Evolutionary conservation across 1,284 basidiomycete genomes (phyloP), one percentile per base, ranked within the genome.

Genomic region (Vanrija humicola): DNA sequence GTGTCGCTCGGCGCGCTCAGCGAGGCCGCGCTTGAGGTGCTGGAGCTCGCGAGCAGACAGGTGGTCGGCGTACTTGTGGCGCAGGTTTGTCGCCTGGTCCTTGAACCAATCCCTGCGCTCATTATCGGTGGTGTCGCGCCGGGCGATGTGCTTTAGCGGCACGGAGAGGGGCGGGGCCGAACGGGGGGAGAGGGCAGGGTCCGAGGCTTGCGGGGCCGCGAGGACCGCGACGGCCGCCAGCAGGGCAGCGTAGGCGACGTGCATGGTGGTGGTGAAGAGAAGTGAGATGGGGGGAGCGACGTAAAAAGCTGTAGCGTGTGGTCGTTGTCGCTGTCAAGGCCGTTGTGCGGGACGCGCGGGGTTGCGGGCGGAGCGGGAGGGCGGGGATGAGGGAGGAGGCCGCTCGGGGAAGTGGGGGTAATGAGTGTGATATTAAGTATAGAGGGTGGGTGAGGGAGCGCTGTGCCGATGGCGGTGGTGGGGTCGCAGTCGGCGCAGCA

Each of bases 61-160:
- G 47, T 67, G 64, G 3, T 26, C 3, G 1, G 50, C 53, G 55
- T 73, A 73, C 57, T 75, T 75, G 10, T 49, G 49, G 23, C 73
- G 61, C 44, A 72, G 43, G 10, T 50, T 55, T 42, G 56, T 50
- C 1, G 67, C 69, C 51, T 72, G 62, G n/a, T 54, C 53, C 38
- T 62, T 56, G 19, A 71, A 53, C 69, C 69, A 73, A n/a, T 53
- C 61, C 45, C 63, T 57, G 7, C 66, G 61, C 10, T 60, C 65
- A 6, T 56, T 58, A 1, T 28, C 28, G 7, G 28, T 28, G 7
- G 28, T 28, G 45, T 70, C 70, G 16, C 68, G 58, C 9, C 52
- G 46, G 40, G 56, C 38, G 23, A 59, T 48, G 12, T 58, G 55
- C 3, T 38, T 52, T 19, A 66, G 59, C 8, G 62, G 62, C 15